These are phyloP conservation scores for Sporormia fimetaria DNA, from an alignment of 495 filamentous ascomycete species.

Conservation along the genomic window DNA sequence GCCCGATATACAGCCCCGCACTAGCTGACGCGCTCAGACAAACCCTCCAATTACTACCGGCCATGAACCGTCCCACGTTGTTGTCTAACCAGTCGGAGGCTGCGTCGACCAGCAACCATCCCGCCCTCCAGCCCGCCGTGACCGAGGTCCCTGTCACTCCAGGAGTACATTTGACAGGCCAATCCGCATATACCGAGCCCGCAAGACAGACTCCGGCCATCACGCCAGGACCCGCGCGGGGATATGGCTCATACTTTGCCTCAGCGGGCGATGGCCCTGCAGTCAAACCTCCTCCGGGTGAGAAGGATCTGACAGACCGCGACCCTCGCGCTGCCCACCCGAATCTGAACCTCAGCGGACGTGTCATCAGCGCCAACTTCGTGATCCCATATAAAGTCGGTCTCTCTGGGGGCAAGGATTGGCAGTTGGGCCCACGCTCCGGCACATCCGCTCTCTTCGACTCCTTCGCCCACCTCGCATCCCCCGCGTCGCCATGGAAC, in stretches of 20 bases:
- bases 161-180: slow-evolving; percentile 25
- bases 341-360: slow-evolving; percentile 59
- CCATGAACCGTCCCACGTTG: too few species aligned
- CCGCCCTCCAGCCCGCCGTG: slow-evolving; percentile 27
- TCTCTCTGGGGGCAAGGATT: slow-evolving; percentile 55
- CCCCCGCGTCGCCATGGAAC: slow-evolving; percentile 63
- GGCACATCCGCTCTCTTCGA: slow-evolving; percentile 85
- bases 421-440: slow-evolving; percentile 65
- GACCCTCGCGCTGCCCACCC: slow-evolving; percentile 54
- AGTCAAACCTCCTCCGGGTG: slow-evolving; percentile 37
- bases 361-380: slow-evolving; percentile 78
- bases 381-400: slow-evolving; percentile 67
- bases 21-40: too few species aligned
- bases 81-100: slow-evolving; percentile 2
- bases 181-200: slow-evolving; percentile 25
- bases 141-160: slow-evolving; percentile 30
- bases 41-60: neutral
- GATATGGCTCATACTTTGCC: slow-evolving; percentile 25
- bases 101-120: slow-evolving; percentile 19
- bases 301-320: slow-evolving; percentile 44
- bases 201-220: slow-evolving; percentile 2
- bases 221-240: slow-evolving; percentile 27
- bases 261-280: slow-evolving; percentile 7
- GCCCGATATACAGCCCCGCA: too few species aligned
- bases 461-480: slow-evolving; percentile 72